Evolutionary conservation across 2,329 filamentous ascomycete species (phyloP).

Genomic region (Claviceps citrina): DNA sequence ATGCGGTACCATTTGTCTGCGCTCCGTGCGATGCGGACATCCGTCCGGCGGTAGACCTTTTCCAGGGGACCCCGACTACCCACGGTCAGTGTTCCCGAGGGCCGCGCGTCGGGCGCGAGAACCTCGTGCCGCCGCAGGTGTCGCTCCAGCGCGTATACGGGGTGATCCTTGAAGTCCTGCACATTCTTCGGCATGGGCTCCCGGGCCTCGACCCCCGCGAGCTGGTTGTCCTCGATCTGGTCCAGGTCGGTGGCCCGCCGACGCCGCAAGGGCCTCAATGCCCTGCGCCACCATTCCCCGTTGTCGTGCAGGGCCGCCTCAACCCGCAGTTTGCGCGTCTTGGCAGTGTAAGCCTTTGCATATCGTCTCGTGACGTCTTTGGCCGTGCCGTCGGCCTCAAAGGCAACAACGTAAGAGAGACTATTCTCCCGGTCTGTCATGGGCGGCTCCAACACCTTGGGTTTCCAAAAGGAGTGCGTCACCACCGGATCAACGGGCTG

Average conservation of each 20-base stretch:
- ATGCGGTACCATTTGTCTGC: conserved; percentile 83
- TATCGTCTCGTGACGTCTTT: conserved; percentile 83
- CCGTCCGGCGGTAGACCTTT: conserved; percentile 63
- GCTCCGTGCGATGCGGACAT: conserved; percentile 65
- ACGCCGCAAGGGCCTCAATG: conserved; percentile 32
- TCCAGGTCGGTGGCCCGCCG: conserved; percentile 46
- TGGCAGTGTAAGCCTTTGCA: conserved; percentile 74
- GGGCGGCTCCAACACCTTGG: conserved; percentile 67
- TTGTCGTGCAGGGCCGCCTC: conserved; percentile 41
- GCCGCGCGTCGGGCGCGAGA: conserved; percentile 50
- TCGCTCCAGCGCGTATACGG: conserved; percentile 67
- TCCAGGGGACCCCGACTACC: conserved; percentile 51
- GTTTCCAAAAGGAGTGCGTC: conserved; percentile 59
- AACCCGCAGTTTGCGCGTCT: conserved; percentile 68
- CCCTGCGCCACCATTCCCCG: conserved; percentile 37
- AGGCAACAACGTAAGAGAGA: conserved; percentile 72
- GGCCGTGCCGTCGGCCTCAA: conserved; percentile 63
- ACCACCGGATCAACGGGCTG: conserved; percentile 74
- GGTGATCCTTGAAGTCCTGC: conserved; percentile 76
- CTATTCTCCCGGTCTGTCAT: conserved; percentile 59
- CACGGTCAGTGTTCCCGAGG: conserved; percentile 62
- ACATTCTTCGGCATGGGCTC: conserved; percentile 81
- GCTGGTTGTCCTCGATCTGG: conserved; percentile 66
- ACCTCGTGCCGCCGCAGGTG: conserved; percentile 77
- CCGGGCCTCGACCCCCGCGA: conserved; percentile 52